Conservation (phyloP, 2,329 filamentous ascomycete genomes). For the Lasiodiplodia citricola region DNA sequence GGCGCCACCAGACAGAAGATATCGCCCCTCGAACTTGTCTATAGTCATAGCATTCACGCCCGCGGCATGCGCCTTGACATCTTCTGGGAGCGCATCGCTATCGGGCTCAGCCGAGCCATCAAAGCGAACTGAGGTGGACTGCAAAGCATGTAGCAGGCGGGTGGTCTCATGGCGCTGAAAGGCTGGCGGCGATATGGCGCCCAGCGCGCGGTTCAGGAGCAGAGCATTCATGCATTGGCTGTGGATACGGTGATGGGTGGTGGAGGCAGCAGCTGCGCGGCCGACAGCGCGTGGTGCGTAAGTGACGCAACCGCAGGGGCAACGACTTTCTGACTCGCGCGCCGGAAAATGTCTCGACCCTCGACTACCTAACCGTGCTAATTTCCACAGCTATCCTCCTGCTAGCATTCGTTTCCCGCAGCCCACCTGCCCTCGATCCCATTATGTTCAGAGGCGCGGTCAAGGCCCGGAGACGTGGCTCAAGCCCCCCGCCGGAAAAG, state of each 20-base stretch:
- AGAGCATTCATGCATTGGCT: conserved; percentile 71
- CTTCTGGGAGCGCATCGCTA: conserved; percentile 33
- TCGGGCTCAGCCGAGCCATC: conserved; percentile 57
- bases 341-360: neutral
- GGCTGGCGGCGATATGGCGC: conserved; percentile 64
- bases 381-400: no score
- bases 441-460: neutral
- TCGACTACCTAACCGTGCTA: neutral
- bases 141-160: conserved; percentile 71
- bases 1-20: conserved; percentile 82
- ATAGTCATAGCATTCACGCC: conserved; percentile 81
- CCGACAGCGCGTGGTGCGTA: neutral
- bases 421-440: neutral
- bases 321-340: conserved; percentile 8
- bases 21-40: conserved; percentile 79
- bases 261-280: neutral
- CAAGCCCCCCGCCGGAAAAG: neutral
- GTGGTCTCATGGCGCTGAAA: conserved; percentile 71
- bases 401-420: neutral
- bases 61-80: conserved; percentile 70
- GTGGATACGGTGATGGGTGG: neutral
- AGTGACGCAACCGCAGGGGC: conserved; percentile 1
- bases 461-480: neutral
- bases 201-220: conserved; percentile 76
- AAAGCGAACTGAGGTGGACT: conserved; percentile 72